Percentiles rank a stretch among this genome's conserved stretches.
Conservation (phyloP, 2,329 filamentous ascomycete genomes). For the Fusarium praegraminearum region DNA sequence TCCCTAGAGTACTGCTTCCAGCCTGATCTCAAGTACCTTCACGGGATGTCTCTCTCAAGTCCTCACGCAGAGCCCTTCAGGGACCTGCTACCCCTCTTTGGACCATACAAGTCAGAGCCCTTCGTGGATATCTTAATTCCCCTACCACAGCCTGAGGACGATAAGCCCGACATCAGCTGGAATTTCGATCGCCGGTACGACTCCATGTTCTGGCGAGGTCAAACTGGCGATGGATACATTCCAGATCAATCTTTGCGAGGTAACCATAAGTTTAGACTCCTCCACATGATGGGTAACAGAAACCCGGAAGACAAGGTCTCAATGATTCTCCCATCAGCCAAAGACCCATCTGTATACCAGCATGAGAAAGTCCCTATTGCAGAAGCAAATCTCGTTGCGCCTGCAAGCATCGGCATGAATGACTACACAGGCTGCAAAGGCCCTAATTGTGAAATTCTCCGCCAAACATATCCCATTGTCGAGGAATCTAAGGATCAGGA, state of each 20-base stretch:
- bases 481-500: constrained; percentile 57
- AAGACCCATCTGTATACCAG: constrained; percentile 56
- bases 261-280: constrained; percentile 76
- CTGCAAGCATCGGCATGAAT: constrained; percentile 70
- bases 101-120: constrained; percentile 76
- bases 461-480: constrained; percentile 50
- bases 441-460: constrained; percentile 50
- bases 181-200: constrained; percentile 72
- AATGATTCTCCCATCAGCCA: constrained; percentile 65
- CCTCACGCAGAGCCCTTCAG: constrained; percentile 71
- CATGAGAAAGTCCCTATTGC: constrained; percentile 67
- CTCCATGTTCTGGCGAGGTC: constrained; percentile 80
- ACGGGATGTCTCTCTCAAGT: constrained; percentile 78
- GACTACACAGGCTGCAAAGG: constrained; percentile 68
- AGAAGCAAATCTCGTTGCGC: constrained; percentile 65
- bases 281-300: constrained; percentile 75
- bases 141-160: constrained; percentile 57
- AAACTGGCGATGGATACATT: constrained; percentile 67
- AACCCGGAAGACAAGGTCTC: constrained; percentile 62
- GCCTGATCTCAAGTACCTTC: constrained; percentile 78
- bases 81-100: constrained; percentile 79
- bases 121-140: constrained; percentile 85
- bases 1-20: constrained; percentile 80
- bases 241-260: constrained; percentile 70
- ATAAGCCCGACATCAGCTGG: constrained; percentile 58